A percentile compares a stretch with the other conserved stretches of the same genome.
Conservation (phyloP, 2,329 filamentous ascomycete genomes). For the Huntiella bhutanensis region DNA sequence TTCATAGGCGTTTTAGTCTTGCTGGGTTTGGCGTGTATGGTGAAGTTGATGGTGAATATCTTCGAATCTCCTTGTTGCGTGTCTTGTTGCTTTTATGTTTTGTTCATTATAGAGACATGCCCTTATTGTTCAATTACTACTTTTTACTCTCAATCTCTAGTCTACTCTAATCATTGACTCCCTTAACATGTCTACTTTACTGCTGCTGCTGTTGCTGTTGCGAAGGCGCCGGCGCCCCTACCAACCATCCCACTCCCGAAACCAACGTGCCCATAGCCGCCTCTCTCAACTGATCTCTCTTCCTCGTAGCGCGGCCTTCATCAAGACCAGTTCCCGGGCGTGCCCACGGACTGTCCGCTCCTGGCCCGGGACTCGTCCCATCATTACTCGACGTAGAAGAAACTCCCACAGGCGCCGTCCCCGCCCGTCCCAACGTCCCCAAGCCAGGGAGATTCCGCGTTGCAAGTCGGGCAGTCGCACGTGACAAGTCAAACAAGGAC, state of each 20-base stretch:
- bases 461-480: constrained; percentile 39
- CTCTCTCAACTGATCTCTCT: constrained; percentile 51
- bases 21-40: neutral
- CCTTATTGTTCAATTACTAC: constrained; percentile 7
- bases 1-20: constrained; percentile 15
- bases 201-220: constrained; percentile 1
- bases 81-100: neutral
- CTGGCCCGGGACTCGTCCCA: neutral
- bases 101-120: neutral
- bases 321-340: neutral
- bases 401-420: neutral
- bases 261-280: constrained; percentile 48
- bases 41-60: neutral
- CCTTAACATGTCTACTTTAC: too few species aligned
- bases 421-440: constrained; percentile 24
- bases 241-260: constrained; percentile 47
- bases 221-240: constrained; percentile 17
- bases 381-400: constrained; percentile 19
- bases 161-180: too few species aligned
- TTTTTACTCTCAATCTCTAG: constrained; percentile 9
- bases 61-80: neutral
- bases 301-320: constrained; percentile 27
- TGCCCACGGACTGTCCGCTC: too few species aligned
- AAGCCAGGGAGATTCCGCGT: constrained; percentile 38
- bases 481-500: constrained; percentile 45